phyloP scores from a whole-genome alignment of 2,329 filamentous ascomycete species.

The Macrophomina tecta region DNA sequence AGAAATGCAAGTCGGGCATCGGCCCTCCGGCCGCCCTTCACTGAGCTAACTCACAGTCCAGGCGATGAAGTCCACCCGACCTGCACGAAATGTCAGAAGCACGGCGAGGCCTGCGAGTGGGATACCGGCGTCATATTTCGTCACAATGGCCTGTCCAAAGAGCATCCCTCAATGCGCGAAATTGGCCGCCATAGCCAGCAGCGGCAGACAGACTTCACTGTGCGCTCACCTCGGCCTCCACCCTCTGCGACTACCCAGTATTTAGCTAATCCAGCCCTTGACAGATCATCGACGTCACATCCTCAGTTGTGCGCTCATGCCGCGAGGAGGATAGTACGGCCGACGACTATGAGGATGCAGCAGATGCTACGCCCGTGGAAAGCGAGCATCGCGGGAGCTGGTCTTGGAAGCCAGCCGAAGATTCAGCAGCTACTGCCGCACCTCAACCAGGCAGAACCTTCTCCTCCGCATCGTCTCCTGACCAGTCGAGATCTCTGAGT shows the following conservation, averaged over 20 bases:
- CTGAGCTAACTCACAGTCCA: not conserved
- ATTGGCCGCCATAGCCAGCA: conserved; percentile 27
- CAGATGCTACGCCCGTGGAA: not conserved
- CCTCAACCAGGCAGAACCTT: not conserved
- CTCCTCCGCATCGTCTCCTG: conserved; percentile 1
- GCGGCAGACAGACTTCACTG: conserved; percentile 23
- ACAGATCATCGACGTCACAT: conserved; percentile 27
- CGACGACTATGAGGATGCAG: conserved; percentile 5
- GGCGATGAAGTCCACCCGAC: conserved; percentile 33
- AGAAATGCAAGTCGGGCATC: conserved; percentile 29
- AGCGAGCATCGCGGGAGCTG: conserved; percentile 10
- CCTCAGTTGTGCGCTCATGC: conserved; percentile 21
- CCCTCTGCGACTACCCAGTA: too few species aligned
- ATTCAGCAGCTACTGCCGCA: not conserved
- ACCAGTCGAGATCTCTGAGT: conserved; percentile 5
- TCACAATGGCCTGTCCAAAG: conserved; percentile 26
- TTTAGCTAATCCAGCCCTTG: not conserved
- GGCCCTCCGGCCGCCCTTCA: not conserved
- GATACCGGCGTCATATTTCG: conserved; percentile 33
- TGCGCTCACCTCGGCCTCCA: not conserved
- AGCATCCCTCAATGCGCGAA: conserved; percentile 28
- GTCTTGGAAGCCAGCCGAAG: conserved; percentile 4
- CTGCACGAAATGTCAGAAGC: conserved; percentile 32
- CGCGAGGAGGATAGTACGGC: conserved; percentile 16
- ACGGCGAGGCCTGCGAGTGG: conserved; percentile 32